Evolutionary conservation across 75 land plant species (phyloP).

Genomic region (Cupressus sempervirens): DNA sequence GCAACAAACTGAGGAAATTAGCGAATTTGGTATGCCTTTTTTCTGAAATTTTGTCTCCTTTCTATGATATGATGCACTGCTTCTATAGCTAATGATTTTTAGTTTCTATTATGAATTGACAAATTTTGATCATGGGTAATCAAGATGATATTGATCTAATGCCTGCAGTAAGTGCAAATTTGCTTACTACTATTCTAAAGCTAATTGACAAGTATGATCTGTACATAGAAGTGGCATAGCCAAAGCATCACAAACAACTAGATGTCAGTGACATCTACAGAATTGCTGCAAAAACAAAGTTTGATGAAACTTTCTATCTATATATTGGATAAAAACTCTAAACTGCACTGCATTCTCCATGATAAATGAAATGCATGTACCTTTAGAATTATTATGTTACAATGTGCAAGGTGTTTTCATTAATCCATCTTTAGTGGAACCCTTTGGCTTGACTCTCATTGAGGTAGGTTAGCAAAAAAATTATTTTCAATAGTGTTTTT

Average conservation of each 20-base stretch:
- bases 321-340: neutral
- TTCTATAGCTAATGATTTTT: neutral
- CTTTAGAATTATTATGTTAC: neutral
- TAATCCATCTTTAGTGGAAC: conserved; percentile 92
- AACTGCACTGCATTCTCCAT: neutral
- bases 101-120: conserved; percentile 8
- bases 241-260: conserved; percentile 86
- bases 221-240: conserved; percentile 92
- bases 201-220: conserved; percentile 86
- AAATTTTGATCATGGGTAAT: conserved; percentile 91
- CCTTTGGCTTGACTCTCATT: conserved; percentile 87
- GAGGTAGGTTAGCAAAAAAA: conserved; percentile 47
- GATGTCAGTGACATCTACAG: conserved; percentile 93
- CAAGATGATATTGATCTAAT: conserved; percentile 83
- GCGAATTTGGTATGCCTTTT: conserved; percentile 46
- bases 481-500: neutral
- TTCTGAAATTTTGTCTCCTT: neutral
- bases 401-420: conserved; percentile 84
- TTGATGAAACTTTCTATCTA: neutral
- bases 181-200: conserved; percentile 68
- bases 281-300: conserved; percentile 91
- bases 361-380: neutral
- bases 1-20: conserved; percentile 40
- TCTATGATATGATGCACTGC: conserved; percentile 2
- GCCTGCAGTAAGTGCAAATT: conserved; percentile 68